Conservation (phyloP, 2,329 filamentous ascomycete species). For the Diaporthe sp. region DNA sequence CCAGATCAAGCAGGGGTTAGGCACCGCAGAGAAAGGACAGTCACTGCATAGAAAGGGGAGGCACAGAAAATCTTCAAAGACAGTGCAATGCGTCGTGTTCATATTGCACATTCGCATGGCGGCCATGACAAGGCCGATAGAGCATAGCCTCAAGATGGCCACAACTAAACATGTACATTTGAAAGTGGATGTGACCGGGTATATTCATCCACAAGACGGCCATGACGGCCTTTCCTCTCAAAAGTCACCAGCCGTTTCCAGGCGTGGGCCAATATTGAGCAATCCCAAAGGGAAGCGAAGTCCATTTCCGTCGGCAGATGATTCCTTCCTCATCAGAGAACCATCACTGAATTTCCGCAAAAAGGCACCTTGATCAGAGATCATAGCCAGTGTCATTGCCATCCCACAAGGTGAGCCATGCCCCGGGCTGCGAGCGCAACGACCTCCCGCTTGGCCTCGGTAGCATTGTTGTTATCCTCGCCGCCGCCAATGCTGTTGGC, state of each 20-base stretch:
- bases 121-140: background rate
- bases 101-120: background rate
- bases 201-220: slow-evolving; percentile 14
- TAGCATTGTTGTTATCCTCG: slow-evolving; percentile 17
- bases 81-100: background rate
- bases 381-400: slow-evolving; percentile 7
- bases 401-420: slow-evolving; percentile 17
- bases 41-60: too few relatives aligned
- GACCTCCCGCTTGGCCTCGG: slow-evolving; percentile 19
- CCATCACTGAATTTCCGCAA: background rate
- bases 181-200: slow-evolving; percentile 20
- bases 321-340: background rate
- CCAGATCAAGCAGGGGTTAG: too few relatives aligned
- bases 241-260: background rate
- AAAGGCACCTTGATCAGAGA: background rate
- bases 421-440: background rate
- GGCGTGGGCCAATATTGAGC: background rate
- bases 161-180: slow-evolving; percentile 7
- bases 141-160: background rate
- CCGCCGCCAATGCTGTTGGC: slow-evolving; percentile 52
- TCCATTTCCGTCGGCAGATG: background rate
- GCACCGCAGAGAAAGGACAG: too few relatives aligned
- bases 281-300: background rate
- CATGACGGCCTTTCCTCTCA: background rate
- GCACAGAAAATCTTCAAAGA: background rate